Conservation (phyloP, 2,329 filamentous ascomycete genomes). For the Paecilomyces variotii region DNA sequence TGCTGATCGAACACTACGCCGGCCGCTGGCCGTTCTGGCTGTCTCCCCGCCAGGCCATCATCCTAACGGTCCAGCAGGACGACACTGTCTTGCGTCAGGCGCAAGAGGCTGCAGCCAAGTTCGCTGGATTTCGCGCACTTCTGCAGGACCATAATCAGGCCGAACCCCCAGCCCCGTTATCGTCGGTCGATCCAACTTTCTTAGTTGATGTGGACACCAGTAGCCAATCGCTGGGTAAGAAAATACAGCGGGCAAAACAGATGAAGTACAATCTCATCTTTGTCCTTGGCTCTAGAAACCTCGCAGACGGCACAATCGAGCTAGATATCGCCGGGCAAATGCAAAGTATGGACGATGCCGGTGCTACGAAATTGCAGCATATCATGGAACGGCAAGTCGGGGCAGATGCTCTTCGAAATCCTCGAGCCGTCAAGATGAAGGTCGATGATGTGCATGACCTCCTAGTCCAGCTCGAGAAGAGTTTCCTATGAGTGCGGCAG, state of each 20-base stretch:
- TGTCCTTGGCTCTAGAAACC: conserved; percentile 61
- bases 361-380: conserved; percentile 17
- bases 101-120: conserved; percentile 44
- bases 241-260: conserved; percentile 62
- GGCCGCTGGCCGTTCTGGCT: conserved; percentile 85
- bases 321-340: conserved; percentile 35
- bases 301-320: conserved; percentile 49
- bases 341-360: conserved; percentile 31
- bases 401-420: conserved; percentile 21
- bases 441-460: conserved; percentile 30
- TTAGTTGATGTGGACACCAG: conserved; percentile 64
- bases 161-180: conserved; percentile 28
- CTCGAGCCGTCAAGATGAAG: conserved; percentile 27
- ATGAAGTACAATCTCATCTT: conserved; percentile 68
- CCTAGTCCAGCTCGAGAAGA: conserved; percentile 28
- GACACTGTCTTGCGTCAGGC: conserved; percentile 37
- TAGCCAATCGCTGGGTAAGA: conserved; percentile 55
- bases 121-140: conserved; percentile 34
- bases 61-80: conserved; percentile 62
- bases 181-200: conserved; percentile 52
- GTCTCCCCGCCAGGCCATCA: conserved; percentile 67
- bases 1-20: conserved; percentile 75
- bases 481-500: conserved; percentile 22
- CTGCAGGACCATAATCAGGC: conserved; percentile 13
- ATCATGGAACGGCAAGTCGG: conserved; percentile 19